Evolutionary conservation across 352 stramenopile species (phyloP), one percentile per base, ranked within the genome.

Genomic region (Thalassiosira mediterranea): DNA sequence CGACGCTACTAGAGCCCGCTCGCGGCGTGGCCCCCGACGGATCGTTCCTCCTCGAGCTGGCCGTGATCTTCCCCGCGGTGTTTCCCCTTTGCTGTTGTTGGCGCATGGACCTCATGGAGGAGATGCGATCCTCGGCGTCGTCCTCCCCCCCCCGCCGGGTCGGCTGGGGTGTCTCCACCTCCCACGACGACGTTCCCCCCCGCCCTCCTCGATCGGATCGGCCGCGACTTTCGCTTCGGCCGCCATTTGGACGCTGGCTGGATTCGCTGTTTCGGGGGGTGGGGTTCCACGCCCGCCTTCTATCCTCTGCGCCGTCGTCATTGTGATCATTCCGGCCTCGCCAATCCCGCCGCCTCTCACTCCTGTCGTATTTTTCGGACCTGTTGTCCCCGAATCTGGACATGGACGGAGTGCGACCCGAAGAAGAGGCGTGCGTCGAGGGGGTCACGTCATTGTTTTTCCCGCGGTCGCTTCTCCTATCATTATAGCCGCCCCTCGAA

Each of bases 71-170:
- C 37, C 8, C 15, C 15, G 8, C 37, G 37, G 37, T 44, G 37
- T 15, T 15, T 15, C n/a, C n/a, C n/a, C n/a, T n/a, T n/a, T n/a
- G n/a, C n/a, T n/a, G n/a, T n/a, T 44, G 37, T 44, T 44, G 37
- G 8, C 37, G 37, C 37, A 44, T 19, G n/a, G 42, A 49, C 42
- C 32, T 23, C 28, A 73, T 42, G 0, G 64, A 73, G 3, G 23
- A 23, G 8, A 64, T 38, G 10, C 91, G 88, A 76, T 97, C 92
- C 46, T 97, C 96, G 10, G 93, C 84, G 63, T 96, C 93, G 67
- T 98, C 94, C 3, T 57, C 17, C 23, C 52, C 48, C 25, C 72
- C 65, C 42, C 60, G 19, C 17, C 26, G 21, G 42, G 53, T 65
- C 0, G 51, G 49, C 62, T 54, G 31, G 3, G 72, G 71, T 42